phyloP scores from a whole-genome alignment of 495 filamentous ascomycete genomes.

The Haplographium delicatum region DNA sequence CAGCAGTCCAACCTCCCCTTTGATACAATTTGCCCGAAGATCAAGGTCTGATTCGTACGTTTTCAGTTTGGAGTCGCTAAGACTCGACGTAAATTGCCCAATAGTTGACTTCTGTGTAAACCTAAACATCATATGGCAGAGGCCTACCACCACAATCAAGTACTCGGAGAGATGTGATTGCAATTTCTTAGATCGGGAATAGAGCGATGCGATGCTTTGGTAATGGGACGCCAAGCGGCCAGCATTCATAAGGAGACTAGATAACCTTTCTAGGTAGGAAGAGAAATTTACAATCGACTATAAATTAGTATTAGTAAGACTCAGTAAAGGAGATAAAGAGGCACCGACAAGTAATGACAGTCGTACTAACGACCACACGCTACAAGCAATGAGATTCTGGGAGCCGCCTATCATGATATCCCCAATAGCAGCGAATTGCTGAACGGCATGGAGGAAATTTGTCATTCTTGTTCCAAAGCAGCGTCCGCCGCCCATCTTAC shows the following conservation, averaged over 20 bases:
- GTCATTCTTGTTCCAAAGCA: slow-evolving; percentile 31
- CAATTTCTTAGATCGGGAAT: slow-evolving; percentile 33
- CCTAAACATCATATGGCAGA: slow-evolving; percentile 35
- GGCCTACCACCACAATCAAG: slow-evolving; percentile 36
- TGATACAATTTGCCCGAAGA: slow-evolving; percentile 35
- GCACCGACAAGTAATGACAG: slow-evolving; percentile 31
- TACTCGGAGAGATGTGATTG: slow-evolving; percentile 38
- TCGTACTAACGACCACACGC: slow-evolving; percentile 36
- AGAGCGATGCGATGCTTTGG: slow-evolving; percentile 36
- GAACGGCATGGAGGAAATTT: slow-evolving; percentile 31
- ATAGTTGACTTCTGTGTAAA: slow-evolving; percentile 33
- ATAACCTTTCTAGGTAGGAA: slow-evolving; percentile 37
- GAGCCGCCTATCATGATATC: slow-evolving; percentile 36
- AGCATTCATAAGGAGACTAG: slow-evolving; percentile 35
- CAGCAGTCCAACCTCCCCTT: slow-evolving; percentile 32
- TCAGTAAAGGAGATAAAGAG: slow-evolving; percentile 18
- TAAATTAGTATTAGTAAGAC: slow-evolving; percentile 28
- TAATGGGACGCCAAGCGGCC: slow-evolving; percentile 38
- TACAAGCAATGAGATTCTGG: slow-evolving; percentile 37
- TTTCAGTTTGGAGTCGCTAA: slow-evolving; percentile 25
- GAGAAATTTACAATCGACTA: slow-evolving; percentile 30
- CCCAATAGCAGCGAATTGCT: slow-evolving; percentile 34
- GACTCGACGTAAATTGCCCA: slow-evolving; percentile 27
- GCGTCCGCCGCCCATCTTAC: slow-evolving; percentile 15
- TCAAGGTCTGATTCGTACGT: slow-evolving; percentile 33